Evolutionary conservation across 805 yeast genomes (phyloP), one percentile per base, ranked within the genome.

Genomic region (Isabelozyma rhagii): DNA sequence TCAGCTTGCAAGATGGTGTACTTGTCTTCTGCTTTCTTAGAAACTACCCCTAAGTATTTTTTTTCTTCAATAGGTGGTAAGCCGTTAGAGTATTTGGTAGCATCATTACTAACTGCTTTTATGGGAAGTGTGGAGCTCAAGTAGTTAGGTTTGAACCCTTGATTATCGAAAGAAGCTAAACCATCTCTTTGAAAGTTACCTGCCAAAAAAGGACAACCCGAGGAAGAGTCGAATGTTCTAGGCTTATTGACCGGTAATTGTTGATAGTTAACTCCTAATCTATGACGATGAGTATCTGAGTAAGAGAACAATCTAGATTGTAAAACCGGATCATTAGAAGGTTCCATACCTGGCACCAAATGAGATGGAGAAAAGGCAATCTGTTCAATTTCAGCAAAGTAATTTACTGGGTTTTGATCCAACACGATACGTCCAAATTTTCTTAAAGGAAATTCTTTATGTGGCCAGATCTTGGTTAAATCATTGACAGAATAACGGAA

Each of bases 361-460:
- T 87, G 89, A 13, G 91, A 83, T 52, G 96, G 96, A 3, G 92
- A 83, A 67, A 88, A 88, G 0, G 96, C 96, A 53, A 85, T 87
- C 66, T 88, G 94, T 68, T 88, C 96, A 50, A 87, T 80, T 67
- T 88, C 67, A 38, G 60, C 61, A 49, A 54, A 56, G 56, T 78
- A 82, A 68, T 82, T 82, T 48, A 70, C 67, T 41, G 83, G 83
- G 67, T 82, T 81, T 61, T 74, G 72, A 67, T 83, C 76, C 55
- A 82, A 69, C 9, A 75, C 74, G 51, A 83, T 66, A 60, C 74
- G 74, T 55, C 86, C 87, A 63, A 81, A 76, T 55, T 72, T 71
- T 58, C 83, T 71, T 55, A 80, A 67, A 47, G 85, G 85, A 72
- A 71, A 80, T 45, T 80, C 74, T 54, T 61, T 62, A 61, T 81